These are phyloP conservation scores for Puccinia horiana DNA, from an alignment of 1,284 basidiomycete species.

Conservation along the genomic window DNA sequence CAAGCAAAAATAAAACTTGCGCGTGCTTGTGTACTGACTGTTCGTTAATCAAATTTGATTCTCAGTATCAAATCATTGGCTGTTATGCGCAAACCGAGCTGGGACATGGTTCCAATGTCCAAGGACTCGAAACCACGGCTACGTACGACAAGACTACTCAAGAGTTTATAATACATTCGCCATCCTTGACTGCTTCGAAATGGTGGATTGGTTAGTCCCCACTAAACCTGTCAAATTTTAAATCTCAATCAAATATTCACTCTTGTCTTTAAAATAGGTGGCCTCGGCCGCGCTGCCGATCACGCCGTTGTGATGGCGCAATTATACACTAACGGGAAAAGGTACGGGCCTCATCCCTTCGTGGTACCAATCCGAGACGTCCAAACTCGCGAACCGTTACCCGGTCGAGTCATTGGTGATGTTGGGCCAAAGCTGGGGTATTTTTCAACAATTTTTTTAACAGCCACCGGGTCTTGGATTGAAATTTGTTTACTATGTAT, in stretches of 20 bases:
- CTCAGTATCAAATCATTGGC: conserved; percentile 54
- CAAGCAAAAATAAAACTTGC: no score
- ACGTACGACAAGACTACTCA: conserved; percentile 70
- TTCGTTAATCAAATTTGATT: neutral
- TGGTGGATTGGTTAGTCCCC: conserved; percentile 68
- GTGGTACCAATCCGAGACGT: conserved; percentile 59
- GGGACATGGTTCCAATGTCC: conserved; percentile 74
- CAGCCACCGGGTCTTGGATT: neutral
- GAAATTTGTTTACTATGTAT: neutral
- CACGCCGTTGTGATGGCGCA: conserved; percentile 61
- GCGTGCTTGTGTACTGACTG: neutral
- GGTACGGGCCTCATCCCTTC: conserved; percentile 58
- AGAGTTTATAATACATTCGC: conserved; percentile 75
- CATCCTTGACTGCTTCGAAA: conserved; percentile 73
- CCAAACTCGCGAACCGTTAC: conserved; percentile 58
- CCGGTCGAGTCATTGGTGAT: conserved; percentile 57
- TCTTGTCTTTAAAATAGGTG: conserved; percentile 50
- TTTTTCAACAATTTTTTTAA: neutral
- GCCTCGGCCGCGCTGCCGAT: conserved; percentile 58
- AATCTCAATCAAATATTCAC: no score
- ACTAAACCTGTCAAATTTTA: conserved; percentile 53
- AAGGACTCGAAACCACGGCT: conserved; percentile 73
- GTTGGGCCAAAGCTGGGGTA: conserved; percentile 57
- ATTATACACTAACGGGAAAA: conserved; percentile 55
- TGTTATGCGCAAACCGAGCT: conserved; percentile 61